phyloP scores from a whole-genome alignment of 345 rosid species.

The Salix koriyanagi region DNA sequence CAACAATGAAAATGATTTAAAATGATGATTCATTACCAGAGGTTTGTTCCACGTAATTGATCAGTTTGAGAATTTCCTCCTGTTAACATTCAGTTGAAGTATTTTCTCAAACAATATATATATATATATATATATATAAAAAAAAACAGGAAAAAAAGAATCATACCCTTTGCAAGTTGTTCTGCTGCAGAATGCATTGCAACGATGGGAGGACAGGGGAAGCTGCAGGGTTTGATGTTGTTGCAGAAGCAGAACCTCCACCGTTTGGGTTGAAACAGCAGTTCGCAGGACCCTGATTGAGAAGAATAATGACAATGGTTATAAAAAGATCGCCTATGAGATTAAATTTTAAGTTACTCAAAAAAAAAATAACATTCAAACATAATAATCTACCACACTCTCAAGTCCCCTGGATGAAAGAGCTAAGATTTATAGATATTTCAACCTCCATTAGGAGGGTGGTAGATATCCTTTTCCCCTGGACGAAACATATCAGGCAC shows the following conservation, averaged over 20 bases:
- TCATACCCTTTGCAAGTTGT: conserved; percentile 66
- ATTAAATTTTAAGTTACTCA: conserved; percentile 30
- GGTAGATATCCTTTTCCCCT: no score
- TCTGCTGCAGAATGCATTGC: conserved; percentile 82
- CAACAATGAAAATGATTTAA: neutral
- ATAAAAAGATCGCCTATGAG: conserved; percentile 36
- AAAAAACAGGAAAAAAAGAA: neutral
- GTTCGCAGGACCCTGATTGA: conserved; percentile 61
- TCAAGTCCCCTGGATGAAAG: neutral
- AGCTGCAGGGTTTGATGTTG: conserved; percentile 41
- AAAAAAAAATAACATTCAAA: neutral
- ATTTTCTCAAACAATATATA: neutral
- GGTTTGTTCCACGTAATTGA: conserved; percentile 69
- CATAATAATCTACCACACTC: neutral
- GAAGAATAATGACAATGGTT: conserved; percentile 28
- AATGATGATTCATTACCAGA: conserved; percentile 49
- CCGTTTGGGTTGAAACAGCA: conserved; percentile 37
- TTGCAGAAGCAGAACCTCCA: conserved; percentile 48
- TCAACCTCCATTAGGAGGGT: neutral
- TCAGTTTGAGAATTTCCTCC: conserved; percentile 87
- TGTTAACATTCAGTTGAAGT: conserved; percentile 38
- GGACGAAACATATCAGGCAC: neutral
- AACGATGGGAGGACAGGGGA: conserved; percentile 62
- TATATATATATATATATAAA: neutral
- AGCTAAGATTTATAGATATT: neutral